These are phyloP conservation scores for Reticulascus tulasneorum DNA, from an alignment of 2,329 filamentous ascomycete species.

Conservation along the genomic window DNA sequence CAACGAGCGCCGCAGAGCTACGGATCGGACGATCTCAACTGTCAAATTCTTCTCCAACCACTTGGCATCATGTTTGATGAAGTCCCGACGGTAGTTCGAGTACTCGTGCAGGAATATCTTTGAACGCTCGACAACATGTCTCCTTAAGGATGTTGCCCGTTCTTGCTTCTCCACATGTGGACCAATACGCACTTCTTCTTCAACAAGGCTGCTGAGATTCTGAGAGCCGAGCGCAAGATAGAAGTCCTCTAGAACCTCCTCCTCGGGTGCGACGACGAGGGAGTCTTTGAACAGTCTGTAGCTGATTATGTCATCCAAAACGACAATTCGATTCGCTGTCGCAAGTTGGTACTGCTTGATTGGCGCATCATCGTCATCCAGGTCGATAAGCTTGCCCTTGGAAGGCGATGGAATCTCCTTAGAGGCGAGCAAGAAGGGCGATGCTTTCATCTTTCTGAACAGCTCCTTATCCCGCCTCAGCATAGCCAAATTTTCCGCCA, in stretches of 20 bases:
- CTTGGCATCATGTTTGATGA: conserved; percentile 79
- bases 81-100: conserved; percentile 64
- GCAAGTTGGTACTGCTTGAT: conserved; percentile 78
- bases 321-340: conserved; percentile 66
- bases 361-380: conserved; percentile 58
- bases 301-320: conserved; percentile 84
- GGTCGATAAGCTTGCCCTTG: conserved; percentile 43
- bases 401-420: conserved; percentile 57
- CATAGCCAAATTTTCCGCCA: conserved; percentile 67
- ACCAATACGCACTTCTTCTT: conserved; percentile 73
- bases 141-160: conserved; percentile 65
- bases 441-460: conserved; percentile 68
- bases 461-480: conserved; percentile 78
- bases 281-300: conserved; percentile 84
- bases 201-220: conserved; percentile 71
- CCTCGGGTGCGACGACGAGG: conserved; percentile 82
- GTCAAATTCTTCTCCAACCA: conserved; percentile 86
- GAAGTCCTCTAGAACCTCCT: conserved; percentile 80
- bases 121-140: conserved; percentile 80
- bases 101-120: conserved; percentile 85
- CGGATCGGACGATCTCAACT: conserved; percentile 73
- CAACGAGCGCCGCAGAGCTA: conserved; percentile 74
- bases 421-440: conserved; percentile 78
- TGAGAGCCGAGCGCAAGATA: conserved; percentile 78
- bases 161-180: conserved; percentile 62